These are phyloP conservation scores for Chlorella sp. DNA, from an alignment of 139 green algal genomes.

Conservation along the genomic window DNA sequence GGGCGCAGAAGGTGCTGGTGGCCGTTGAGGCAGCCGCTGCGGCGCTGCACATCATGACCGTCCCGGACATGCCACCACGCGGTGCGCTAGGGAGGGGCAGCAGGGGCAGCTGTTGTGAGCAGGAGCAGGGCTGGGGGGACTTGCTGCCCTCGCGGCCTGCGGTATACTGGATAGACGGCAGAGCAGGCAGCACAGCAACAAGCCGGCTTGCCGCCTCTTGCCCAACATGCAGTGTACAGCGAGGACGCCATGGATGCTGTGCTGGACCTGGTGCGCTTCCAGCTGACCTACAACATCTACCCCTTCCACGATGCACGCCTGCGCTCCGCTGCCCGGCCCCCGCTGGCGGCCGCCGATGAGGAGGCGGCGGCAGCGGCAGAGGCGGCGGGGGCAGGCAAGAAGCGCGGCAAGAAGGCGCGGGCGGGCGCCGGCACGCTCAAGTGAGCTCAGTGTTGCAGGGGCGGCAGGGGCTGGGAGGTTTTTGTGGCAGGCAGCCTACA, in stretches of 20 bases:
- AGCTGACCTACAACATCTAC: slow-evolving; percentile 78
- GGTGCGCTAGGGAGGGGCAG: neutral
- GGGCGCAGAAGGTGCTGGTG: neutral
- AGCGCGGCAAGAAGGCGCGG: slow-evolving; percentile 21
- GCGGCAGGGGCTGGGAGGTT: no score
- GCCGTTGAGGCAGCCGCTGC: slow-evolving; percentile 44
- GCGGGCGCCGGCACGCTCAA: neutral
- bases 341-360: slow-evolving; percentile 17
- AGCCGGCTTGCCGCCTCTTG: no score
- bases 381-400: neutral
- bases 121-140: no score
- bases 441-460: no score
- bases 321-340: slow-evolving; percentile 46
- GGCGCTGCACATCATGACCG: slow-evolving; percentile 55
- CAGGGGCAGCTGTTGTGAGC: no score
- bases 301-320: slow-evolving; percentile 65
- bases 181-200: no score
- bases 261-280: slow-evolving; percentile 53
- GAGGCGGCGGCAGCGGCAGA: neutral
- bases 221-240: slow-evolving; percentile 54
- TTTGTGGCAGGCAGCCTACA: neutral
- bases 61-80: slow-evolving; percentile 54
- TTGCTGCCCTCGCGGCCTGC: no score
- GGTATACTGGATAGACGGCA: no score
- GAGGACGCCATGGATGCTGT: slow-evolving; percentile 57